phyloP scores from a whole-genome alignment of 1,284 basidiomycete species.

The Pisolithus thermaeus region DNA sequence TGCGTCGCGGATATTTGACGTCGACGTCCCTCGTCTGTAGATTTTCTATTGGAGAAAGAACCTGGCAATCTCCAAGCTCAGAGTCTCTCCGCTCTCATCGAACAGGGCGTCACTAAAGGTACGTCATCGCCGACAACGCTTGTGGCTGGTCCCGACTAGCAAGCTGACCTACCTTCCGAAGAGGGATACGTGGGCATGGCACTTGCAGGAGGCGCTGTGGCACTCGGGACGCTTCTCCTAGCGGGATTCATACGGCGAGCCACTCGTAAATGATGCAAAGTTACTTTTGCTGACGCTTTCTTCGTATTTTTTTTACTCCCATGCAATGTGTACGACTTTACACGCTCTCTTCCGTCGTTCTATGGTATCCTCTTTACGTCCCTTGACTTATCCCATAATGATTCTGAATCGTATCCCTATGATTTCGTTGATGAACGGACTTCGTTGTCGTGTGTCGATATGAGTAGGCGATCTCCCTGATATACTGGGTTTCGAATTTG shows the following conservation, averaged over 20 bases:
- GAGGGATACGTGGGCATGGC: constrained; percentile 96
- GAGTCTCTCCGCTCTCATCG: constrained; percentile 81
- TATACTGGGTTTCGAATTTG: not conserved
- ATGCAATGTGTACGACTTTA: constrained; percentile 1
- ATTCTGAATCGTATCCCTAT: not conserved
- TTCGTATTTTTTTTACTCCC: constrained; percentile 8
- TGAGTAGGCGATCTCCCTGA: not conserved
- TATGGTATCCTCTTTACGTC: constrained; percentile 2
- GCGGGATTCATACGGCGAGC: constrained; percentile 85
- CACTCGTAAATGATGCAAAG: constrained; percentile 52
- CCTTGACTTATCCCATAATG: not conserved
- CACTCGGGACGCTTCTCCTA: constrained; percentile 77
- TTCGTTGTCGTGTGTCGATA: not conserved
- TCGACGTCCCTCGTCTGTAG: constrained; percentile 36
- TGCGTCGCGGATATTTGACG: constrained; percentile 1
- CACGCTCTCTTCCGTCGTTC: constrained; percentile 2
- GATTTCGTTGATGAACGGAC: no score
- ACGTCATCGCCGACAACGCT: constrained; percentile 2
- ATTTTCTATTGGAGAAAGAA: constrained; percentile 86
- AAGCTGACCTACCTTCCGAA: constrained; percentile 27
- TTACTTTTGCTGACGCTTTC: constrained; percentile 8
- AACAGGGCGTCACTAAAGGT: constrained; percentile 85
- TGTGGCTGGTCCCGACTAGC: not conserved
- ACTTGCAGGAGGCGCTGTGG: constrained; percentile 84
- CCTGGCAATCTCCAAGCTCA: constrained; percentile 93